These are phyloP conservation scores for Polyporus tsugae DNA, from an alignment of 1,284 basidiomycete species.

Conservation along the genomic window DNA sequence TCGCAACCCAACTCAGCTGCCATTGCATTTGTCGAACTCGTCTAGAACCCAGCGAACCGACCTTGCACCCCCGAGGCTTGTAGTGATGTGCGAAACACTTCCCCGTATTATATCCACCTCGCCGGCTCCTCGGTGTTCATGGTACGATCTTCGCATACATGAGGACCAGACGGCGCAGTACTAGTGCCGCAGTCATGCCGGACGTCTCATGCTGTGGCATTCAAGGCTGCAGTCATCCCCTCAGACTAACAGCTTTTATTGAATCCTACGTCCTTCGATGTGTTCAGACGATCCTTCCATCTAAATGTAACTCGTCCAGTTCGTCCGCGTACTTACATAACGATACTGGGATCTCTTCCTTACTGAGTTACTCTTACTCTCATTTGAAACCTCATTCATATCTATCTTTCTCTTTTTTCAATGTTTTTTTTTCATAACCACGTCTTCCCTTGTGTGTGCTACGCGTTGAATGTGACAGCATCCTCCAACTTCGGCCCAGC, in stretches of 20 bases:
- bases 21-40: background rate
- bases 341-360: no score
- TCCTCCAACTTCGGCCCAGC: background rate
- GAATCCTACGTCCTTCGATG: no score
- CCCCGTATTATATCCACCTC: background rate
- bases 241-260: no score
- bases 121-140: background rate
- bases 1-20: background rate
- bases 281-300: no score
- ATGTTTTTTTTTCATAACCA: background rate
- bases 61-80: background rate
- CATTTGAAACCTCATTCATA: no score
- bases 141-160: background rate
- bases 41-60: background rate
- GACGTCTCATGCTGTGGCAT: no score
- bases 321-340: background rate
- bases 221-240: no score
- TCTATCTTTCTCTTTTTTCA: background rate
- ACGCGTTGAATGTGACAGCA: background rate
- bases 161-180: background rate
- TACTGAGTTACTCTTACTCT: no score
- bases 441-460: background rate
- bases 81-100: background rate
- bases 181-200: background rate
- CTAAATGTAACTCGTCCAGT: no score